phyloP scores from a whole-genome alignment of 345 rosid species.

The Brassica nigra region DNA sequence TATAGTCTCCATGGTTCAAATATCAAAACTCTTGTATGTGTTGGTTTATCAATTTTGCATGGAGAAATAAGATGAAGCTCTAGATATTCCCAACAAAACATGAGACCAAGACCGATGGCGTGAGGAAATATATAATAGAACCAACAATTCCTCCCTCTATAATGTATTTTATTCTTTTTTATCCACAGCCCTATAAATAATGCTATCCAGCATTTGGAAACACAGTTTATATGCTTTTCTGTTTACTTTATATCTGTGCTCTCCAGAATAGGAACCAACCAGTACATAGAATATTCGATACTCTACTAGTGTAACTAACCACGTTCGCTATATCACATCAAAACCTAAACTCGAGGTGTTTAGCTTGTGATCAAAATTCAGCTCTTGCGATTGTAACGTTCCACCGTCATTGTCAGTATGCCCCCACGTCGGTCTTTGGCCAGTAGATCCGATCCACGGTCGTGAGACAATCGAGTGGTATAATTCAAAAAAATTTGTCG shows the following conservation, averaged over 20 bases:
- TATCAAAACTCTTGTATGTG: constrained; percentile 15
- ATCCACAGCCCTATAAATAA: constrained; percentile 21
- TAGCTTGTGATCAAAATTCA: background rate
- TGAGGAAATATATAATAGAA: constrained; percentile 1
- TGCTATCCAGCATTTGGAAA: constrained; percentile 38
- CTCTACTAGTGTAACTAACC: constrained; percentile 19
- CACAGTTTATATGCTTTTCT: constrained; percentile 17
- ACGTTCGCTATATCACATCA: constrained; percentile 9
- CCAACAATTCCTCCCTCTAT: constrained; percentile 25
- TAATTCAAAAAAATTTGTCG: background rate
- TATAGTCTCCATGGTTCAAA: background rate
- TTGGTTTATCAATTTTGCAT: constrained; percentile 20
- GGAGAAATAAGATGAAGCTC: background rate
- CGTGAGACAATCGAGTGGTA: background rate
- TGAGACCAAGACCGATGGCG: constrained; percentile 16
- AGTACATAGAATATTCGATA: constrained; percentile 16
- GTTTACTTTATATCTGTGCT: background rate
- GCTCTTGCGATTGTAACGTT: background rate
- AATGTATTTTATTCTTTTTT: constrained; percentile 20
- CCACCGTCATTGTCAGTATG: background rate
- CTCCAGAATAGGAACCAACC: background rate
- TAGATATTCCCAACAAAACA: background rate
- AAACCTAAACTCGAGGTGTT: background rate
- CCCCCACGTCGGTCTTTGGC: background rate
- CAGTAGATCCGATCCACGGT: background rate